phyloP scores from a whole-genome alignment of 148 eudicot species.

The Diospyros kaki region DNA sequence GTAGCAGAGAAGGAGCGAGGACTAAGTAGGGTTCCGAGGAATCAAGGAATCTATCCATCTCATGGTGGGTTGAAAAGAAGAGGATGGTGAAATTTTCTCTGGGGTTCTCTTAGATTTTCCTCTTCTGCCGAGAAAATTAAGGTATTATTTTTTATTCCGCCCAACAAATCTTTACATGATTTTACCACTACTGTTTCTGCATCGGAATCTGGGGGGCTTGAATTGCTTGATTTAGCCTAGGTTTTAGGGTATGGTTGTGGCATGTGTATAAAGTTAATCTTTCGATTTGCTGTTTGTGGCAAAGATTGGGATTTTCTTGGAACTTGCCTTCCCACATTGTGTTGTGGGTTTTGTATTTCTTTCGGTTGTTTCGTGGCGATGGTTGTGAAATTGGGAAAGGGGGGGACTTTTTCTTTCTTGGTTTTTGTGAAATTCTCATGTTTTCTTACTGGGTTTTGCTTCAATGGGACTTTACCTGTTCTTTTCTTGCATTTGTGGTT shows the following conservation, averaged over 20 bases:
- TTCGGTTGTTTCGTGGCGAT: background rate
- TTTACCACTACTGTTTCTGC: background rate
- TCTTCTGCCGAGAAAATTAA: background rate
- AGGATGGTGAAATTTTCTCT: slow-evolving; percentile 4
- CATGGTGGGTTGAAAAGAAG: slow-evolving; percentile 12
- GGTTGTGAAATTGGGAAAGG: slow-evolving; percentile 5
- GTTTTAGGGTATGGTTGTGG: background rate
- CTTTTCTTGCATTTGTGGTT: background rate
- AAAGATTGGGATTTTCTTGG: slow-evolving; percentile 6
- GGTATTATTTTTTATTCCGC: slow-evolving; percentile 9
- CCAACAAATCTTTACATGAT: slow-evolving; percentile 6
- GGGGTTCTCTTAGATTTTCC: slow-evolving; percentile 12
- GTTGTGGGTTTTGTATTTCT: background rate
- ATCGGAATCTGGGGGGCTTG: slow-evolving; percentile 5
- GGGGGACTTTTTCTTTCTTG: background rate
- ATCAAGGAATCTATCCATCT: slow-evolving; percentile 19
- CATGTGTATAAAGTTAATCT: background rate
- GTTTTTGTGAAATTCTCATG: background rate
- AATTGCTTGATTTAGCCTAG: slow-evolving; percentile 10
- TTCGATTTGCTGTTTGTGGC: background rate
- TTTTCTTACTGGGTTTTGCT: background rate
- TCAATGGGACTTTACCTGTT: background rate
- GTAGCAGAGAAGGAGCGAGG: background rate
- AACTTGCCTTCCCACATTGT: slow-evolving; percentile 3
- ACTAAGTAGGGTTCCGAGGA: background rate